phyloP scores from a whole-genome alignment of 495 filamentous ascomycete species.

The Penicillium riverlandense region DNA sequence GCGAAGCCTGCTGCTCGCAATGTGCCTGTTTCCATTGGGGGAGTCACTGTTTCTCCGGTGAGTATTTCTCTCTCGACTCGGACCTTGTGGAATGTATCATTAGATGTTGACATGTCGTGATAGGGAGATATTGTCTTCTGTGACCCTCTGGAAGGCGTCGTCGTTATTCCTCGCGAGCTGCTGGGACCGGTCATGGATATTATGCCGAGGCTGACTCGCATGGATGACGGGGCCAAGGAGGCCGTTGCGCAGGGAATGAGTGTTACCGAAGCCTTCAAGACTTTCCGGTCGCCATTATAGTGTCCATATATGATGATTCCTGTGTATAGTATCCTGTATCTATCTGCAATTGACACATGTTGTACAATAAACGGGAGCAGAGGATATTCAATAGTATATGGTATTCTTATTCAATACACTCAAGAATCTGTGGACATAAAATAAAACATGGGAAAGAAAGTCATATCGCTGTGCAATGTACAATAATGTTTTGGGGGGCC shows the following conservation, averaged over 20 bases:
- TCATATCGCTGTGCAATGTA: constrained; percentile 27
- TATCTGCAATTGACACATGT: too few relatives aligned
- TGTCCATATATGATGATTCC: not conserved
- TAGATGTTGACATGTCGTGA: not conserved
- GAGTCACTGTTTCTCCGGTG: constrained; percentile 41
- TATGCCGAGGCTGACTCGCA: constrained; percentile 47
- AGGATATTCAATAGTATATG: constrained; percentile 9
- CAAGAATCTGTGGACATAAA: constrained; percentile 12
- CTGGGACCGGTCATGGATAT: constrained; percentile 43
- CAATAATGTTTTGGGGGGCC: not conserved
- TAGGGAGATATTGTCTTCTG: constrained; percentile 58
- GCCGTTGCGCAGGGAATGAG: constrained; percentile 50
- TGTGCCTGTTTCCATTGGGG: constrained; percentile 43
- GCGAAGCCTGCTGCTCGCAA: constrained; percentile 48
- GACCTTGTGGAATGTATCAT: not conserved
- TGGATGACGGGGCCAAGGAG: constrained; percentile 53
- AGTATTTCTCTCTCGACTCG: constrained; percentile 7
- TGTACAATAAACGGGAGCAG: not conserved
- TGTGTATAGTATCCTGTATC: too few relatives aligned
- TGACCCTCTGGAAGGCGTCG: constrained; percentile 54
- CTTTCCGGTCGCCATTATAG: constrained; percentile 16
- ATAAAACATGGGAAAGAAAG: constrained; percentile 4
- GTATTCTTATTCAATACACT: constrained; percentile 25
- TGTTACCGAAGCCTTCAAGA: constrained; percentile 52
- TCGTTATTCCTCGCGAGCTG: constrained; percentile 49